phyloP scores from a whole-genome alignment of 1,284 basidiomycete species.

The Sporisorium graminicola region DNA sequence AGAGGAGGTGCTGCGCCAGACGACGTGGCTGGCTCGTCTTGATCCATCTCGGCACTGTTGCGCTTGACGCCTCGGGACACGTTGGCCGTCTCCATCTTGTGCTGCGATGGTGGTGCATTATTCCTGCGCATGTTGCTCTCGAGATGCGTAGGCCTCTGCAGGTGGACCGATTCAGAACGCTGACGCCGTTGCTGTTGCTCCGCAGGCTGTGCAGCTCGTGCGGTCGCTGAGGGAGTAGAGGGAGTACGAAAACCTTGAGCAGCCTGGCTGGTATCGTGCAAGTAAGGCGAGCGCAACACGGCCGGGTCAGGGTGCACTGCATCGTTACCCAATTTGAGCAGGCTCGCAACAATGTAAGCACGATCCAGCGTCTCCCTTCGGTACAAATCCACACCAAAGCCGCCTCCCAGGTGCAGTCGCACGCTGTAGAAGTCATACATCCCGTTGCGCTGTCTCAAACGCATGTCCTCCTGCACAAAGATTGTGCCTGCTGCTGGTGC shows the following conservation, averaged over 20 bases:
- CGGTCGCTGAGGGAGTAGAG: conserved; percentile 6
- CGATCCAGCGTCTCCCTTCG: conserved; percentile 54
- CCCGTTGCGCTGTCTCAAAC: conserved; percentile 49
- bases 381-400: conserved; percentile 58
- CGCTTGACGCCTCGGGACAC: conserved; percentile 24
- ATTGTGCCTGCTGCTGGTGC: conserved; percentile 56
- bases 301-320: conserved; percentile 50
- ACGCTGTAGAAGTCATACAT: conserved; percentile 58
- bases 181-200: conserved; percentile 11
- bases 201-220: conserved; percentile 1
- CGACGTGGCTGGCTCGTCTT: conserved; percentile 14
- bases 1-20: conserved; percentile 4
- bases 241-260: conserved; percentile 38
- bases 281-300: conserved; percentile 41
- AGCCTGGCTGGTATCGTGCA: conserved; percentile 21
- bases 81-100: not conserved
- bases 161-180: conserved; percentile 22
- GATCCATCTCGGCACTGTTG: conserved; percentile 40
- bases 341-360: conserved; percentile 58
- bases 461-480: conserved; percentile 58
- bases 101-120: not conserved
- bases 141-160: conserved; percentile 14
- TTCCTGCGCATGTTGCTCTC: conserved; percentile 14
- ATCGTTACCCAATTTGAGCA: conserved; percentile 59
- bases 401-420: conserved; percentile 56